A percentile compares a stretch with the other conserved stretches of the same genome.
phyloP scores from a whole-genome alignment of 345 rosid genomes.

The Pelargonium nanum region DNA sequence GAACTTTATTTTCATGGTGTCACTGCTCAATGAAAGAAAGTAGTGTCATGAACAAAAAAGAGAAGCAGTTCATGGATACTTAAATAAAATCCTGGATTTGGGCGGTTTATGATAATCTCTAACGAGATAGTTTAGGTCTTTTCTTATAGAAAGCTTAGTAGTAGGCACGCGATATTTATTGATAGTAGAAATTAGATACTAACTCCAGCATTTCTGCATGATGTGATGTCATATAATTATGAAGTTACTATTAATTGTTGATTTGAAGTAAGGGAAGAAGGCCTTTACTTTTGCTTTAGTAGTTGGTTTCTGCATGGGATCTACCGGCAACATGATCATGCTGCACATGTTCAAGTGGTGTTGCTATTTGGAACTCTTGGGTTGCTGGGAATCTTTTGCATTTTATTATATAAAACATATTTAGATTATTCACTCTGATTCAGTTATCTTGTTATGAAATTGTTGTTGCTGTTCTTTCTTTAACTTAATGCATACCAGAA shows the following conservation, averaged over 20 bases:
- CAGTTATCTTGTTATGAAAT: constrained; percentile 9
- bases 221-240: not conserved
- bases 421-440: constrained; percentile 8
- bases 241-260: not conserved
- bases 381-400: not conserved
- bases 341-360: not conserved
- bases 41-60: not conserved
- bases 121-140: too few species aligned
- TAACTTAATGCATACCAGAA: constrained; percentile 39
- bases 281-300: not conserved
- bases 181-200: not conserved
- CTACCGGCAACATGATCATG: not conserved
- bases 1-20: not conserved
- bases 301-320: not conserved
- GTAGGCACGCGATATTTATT: not conserved
- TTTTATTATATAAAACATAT: not conserved
- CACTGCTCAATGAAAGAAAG: not conserved
- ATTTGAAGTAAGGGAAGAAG: not conserved
- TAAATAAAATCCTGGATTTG: too few species aligned
- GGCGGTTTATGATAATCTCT: too few species aligned
- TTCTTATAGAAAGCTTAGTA: too few species aligned
- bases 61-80: not conserved
- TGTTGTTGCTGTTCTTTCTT: constrained; percentile 45
- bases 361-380: too few species aligned
- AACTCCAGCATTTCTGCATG: not conserved